Conservation (phyloP, 139 green algal genomes). For the Desmodesmus armatus region DNA sequence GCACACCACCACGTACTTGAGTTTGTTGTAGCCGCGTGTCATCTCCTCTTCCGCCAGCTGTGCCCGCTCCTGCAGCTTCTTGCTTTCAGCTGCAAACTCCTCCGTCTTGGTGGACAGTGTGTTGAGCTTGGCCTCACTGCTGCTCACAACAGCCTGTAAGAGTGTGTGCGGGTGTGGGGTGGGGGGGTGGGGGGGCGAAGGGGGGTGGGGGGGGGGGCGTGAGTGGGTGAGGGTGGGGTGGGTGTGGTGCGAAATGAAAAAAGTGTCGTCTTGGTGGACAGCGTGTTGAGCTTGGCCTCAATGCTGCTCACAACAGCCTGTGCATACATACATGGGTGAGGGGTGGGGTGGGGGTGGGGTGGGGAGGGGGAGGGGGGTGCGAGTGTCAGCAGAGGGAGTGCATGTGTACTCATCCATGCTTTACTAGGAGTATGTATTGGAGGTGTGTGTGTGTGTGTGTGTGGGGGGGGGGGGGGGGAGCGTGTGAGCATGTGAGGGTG, state of each 20-base stretch:
- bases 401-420: too few species aligned
- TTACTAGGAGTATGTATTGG: too few species aligned
- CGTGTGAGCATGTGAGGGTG: too few species aligned
- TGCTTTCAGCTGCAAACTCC: constrained; percentile 40
- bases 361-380: too few species aligned
- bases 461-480: too few species aligned
- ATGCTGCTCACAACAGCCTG: constrained; percentile 26
- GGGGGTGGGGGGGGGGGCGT: too few species aligned
- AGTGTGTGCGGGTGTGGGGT: background rate
- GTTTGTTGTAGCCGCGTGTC: constrained; percentile 37
- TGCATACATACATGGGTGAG: background rate
- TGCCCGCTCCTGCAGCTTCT: constrained; percentile 47
- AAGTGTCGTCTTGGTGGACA: constrained; percentile 38
- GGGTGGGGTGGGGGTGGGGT: background rate
- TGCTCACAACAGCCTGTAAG: constrained; percentile 20
- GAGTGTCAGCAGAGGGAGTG: too few species aligned
- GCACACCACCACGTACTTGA: constrained; percentile 51
- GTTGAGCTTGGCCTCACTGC: constrained; percentile 48
- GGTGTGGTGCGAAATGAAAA: constrained; percentile 21
- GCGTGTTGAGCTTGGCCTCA: constrained; percentile 49
- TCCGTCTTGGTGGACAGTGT: constrained; percentile 39
- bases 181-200: too few species aligned
- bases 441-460: too few species aligned
- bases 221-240: too few species aligned
- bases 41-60: constrained; percentile 46